phyloP scores from a whole-genome alignment of 768 basidiomycete genomes.

The Termitomyces sp. region DNA sequence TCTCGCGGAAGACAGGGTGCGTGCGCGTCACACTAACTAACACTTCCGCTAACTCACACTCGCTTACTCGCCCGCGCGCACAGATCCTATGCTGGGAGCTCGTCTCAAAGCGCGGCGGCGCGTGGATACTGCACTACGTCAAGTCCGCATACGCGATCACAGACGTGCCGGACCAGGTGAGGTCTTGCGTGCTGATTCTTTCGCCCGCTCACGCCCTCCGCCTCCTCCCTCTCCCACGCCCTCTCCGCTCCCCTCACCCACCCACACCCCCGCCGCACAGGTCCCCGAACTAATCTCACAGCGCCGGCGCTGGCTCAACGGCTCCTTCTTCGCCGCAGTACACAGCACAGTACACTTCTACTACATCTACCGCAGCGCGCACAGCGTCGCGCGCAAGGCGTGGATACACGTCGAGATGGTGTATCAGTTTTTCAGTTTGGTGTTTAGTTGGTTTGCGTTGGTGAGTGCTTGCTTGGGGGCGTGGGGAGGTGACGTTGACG shows the following conservation, averaged over 20 bases:
- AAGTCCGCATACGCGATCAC: conserved; percentile 91
- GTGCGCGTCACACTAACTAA: conserved; percentile 11
- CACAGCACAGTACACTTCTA: conserved; percentile 92
- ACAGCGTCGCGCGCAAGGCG: conserved; percentile 76
- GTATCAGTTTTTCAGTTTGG: conserved; percentile 84
- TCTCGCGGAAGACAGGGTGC: conserved; percentile 80
- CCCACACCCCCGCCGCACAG: conserved; percentile 21
- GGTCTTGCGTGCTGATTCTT: too few relatives aligned
- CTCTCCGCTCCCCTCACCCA: neutral
- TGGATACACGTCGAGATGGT: conserved; percentile 95
- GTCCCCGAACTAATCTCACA: conserved; percentile 94
- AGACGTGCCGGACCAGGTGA: conserved; percentile 87
- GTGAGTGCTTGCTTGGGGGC: conserved; percentile 32
- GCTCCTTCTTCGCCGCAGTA: conserved; percentile 96
- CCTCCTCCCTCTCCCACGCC: too few relatives aligned
- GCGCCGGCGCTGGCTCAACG: conserved; percentile 94
- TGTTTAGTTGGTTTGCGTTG: conserved; percentile 90
- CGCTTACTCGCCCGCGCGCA: neutral
- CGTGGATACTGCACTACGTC: conserved; percentile 95
- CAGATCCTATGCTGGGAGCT: conserved; percentile 96
- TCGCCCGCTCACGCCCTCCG: too few relatives aligned
- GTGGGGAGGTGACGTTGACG: too few relatives aligned
- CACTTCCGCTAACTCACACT: neutral
- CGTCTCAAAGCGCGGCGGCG: conserved; percentile 85
- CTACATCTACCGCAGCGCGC: conserved; percentile 90